phyloP scores from a whole-genome alignment of 2,329 filamentous ascomycete species.

The Fusarium sp. region DNA sequence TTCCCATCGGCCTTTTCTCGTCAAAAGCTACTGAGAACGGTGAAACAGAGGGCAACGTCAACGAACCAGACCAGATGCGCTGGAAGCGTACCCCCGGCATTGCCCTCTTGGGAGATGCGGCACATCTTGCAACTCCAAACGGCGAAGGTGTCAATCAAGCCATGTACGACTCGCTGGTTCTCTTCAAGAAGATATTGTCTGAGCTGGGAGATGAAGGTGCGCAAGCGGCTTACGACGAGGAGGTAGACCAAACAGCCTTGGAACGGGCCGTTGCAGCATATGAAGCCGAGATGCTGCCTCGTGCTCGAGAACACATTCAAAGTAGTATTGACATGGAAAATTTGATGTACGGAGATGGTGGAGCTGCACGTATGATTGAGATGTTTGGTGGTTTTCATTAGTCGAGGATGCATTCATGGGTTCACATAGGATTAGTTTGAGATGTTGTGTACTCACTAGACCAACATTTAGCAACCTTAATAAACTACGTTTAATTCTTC shows the following conservation, averaged over 20 bases:
- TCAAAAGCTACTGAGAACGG: neutral
- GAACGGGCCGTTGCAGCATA: neutral
- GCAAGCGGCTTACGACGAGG: neutral
- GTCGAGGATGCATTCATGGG: neutral
- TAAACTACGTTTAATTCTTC: neutral
- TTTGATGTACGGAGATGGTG: neutral
- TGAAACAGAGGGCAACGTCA: neutral
- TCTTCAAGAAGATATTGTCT: neutral
- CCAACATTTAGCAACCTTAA: neutral
- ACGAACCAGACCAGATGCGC: neutral
- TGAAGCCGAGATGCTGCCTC: neutral
- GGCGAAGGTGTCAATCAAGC: conserved; percentile 10
- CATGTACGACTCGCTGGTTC: conserved; percentile 5
- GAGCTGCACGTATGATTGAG: neutral
- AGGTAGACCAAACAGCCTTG: neutral
- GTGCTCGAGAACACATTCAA: neutral
- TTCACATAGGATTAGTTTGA: neutral
- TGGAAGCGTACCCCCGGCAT: conserved; percentile 1
- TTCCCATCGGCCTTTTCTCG: neutral
- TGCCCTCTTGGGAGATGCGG: conserved; percentile 8
- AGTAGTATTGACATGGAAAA: neutral
- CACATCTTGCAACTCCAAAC: conserved; percentile 4
- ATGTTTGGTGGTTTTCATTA: neutral
- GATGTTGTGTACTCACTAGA: neutral
- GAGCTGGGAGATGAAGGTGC: neutral